Conservation (phyloP, 2,329 filamentous ascomycete species). For the Neopestalotiopsis sp. region DNA sequence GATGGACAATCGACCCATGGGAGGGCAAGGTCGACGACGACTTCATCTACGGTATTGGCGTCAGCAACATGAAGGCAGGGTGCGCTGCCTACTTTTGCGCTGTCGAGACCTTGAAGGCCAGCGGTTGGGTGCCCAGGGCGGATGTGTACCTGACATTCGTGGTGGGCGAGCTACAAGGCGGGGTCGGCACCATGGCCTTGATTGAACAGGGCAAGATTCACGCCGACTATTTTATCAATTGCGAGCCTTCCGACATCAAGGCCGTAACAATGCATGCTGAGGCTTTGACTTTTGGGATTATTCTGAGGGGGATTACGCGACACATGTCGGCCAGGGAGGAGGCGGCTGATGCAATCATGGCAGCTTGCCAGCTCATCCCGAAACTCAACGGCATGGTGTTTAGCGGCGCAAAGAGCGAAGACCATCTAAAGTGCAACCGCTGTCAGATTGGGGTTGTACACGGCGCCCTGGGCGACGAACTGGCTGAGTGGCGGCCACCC, state of each 20-base stretch:
- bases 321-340: conserved; percentile 36
- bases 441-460: conserved; percentile 34
- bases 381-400: conserved; percentile 28
- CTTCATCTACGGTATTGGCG: conserved; percentile 36
- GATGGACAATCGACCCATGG: conserved; percentile 37
- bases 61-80: conserved; percentile 37
- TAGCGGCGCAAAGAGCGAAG: conserved; percentile 26
- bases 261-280: conserved; percentile 36
- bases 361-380: conserved; percentile 32
- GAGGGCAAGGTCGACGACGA: conserved; percentile 34
- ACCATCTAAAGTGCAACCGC: conserved; percentile 32
- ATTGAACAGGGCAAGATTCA: conserved; percentile 30
- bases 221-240: conserved; percentile 34
- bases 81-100: conserved; percentile 36
- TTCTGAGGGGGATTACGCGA: conserved; percentile 29
- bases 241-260: conserved; percentile 33
- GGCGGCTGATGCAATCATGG: conserved; percentile 31
- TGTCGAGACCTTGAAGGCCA: conserved; percentile 27
- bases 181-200: conserved; percentile 32
- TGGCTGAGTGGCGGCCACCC: conserved; percentile 32
- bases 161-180: conserved; percentile 35
- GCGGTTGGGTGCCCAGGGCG: conserved; percentile 29
- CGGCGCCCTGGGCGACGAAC: conserved; percentile 30
- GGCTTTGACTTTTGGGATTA: conserved; percentile 31
- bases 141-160: conserved; percentile 33